phyloP scores from a whole-genome alignment of 768 basidiomycete genomes.

The Lactifluus volemus region DNA sequence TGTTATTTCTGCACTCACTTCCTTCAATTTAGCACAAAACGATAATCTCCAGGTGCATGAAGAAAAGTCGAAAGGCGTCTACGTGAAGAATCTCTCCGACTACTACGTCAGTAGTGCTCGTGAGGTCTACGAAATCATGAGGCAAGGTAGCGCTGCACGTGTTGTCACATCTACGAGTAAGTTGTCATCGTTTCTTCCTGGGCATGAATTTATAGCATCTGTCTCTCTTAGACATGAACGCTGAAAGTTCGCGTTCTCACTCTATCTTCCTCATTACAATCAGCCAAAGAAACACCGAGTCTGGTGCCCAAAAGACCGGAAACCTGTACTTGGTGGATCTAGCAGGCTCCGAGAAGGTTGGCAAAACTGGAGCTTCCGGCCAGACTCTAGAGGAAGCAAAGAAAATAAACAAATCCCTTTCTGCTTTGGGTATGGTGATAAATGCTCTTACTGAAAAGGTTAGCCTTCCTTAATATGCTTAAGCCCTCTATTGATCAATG shows the following conservation, averaged over 20 bases:
- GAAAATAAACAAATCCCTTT: conserved; percentile 99
- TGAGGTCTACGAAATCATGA: conserved; percentile 99
- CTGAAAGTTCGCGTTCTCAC: conserved; percentile 97
- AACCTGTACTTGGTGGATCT: conserved; percentile 97
- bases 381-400: conserved; percentile 99
- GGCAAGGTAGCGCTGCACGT: conserved; percentile 84
- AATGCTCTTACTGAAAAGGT: conserved; percentile 98
- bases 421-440: conserved; percentile 98
- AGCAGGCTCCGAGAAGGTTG: conserved; percentile 98
- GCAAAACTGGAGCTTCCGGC: conserved; percentile 97
- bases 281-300: conserved; percentile 92
- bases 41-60: conserved; percentile 98
- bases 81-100: conserved; percentile 95
- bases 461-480: conserved; percentile 54
- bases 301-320: conserved; percentile 91
- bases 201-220: conserved; percentile 4
- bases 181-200: conserved; percentile 25
- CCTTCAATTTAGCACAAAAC: conserved; percentile 62
- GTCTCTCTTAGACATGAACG: conserved; percentile 82
- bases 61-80: conserved; percentile 94
- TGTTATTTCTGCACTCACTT: neutral
- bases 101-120: conserved; percentile 94
- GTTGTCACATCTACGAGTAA: conserved; percentile 91
- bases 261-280: conserved; percentile 98
- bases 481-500: conserved; percentile 71